Evolutionary conservation across 331 rosid genomes (phyloP).

Genomic region (Telfairia occidentalis): DNA sequence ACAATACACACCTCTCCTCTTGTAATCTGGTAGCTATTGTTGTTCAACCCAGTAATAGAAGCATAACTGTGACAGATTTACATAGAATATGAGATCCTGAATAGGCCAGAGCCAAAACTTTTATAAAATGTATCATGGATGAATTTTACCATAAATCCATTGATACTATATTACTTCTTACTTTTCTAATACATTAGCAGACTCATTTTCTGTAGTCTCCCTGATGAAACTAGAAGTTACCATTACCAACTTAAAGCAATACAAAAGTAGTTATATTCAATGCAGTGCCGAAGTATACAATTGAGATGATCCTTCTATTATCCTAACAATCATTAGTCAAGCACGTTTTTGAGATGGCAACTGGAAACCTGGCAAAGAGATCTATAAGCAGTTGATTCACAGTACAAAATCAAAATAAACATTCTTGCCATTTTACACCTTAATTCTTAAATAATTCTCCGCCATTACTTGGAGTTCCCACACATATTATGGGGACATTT

Average conservation of each 20-base stretch:
- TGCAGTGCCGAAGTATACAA: background rate
- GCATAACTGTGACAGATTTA: conserved; percentile 5
- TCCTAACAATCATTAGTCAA: background rate
- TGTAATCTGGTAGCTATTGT: conserved; percentile 10
- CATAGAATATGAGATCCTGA: conserved; percentile 1
- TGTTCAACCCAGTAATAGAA: conserved; percentile 15
- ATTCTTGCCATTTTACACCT: background rate
- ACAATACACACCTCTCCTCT: conserved; percentile 12
- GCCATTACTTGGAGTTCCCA: background rate
- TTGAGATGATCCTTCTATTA: background rate
- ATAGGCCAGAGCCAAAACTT: background rate
- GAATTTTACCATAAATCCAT: too few species aligned
- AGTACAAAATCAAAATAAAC: background rate
- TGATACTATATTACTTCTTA: too few species aligned
- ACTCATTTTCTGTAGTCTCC: too few species aligned
- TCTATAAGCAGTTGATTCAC: background rate
- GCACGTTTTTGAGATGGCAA: background rate
- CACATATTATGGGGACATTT: background rate
- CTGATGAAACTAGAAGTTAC: too few species aligned
- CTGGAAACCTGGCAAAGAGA: background rate
- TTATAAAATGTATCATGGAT: too few species aligned
- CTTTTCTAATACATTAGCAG: too few species aligned
- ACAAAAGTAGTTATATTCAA: background rate
- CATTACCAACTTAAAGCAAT: background rate
- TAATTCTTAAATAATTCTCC: background rate